Percentiles rank a stretch among this genome's conserved stretches.
phyloP scores from a whole-genome alignment of 2,329 filamentous ascomycete genomes.

The Metarhizium brunneum region DNA sequence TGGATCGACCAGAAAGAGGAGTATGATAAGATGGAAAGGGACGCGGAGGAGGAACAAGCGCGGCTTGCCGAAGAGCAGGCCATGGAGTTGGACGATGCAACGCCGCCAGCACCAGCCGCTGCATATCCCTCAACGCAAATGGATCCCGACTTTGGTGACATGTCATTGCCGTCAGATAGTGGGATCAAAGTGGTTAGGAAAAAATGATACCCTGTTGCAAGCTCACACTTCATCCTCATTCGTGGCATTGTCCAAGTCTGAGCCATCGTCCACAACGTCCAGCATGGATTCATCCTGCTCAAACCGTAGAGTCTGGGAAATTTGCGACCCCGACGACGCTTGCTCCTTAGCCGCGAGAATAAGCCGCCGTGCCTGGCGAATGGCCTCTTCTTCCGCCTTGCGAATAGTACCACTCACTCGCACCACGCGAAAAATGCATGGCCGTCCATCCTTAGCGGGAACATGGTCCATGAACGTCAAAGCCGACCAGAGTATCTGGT shows the following conservation, averaged over 20 bases:
- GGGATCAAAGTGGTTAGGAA: conserved; percentile 67
- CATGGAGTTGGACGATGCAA: conserved; percentile 25
- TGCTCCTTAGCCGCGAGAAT: conserved; percentile 56
- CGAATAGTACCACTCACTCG: conserved; percentile 87
- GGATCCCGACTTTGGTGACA: conserved; percentile 42
- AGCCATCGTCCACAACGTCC: conserved; percentile 32
- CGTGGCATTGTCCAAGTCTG: conserved; percentile 32
- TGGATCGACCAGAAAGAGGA: conserved; percentile 90
- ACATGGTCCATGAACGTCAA: conserved; percentile 70
- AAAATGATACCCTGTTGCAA: conserved; percentile 35
- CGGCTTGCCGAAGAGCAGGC: conserved; percentile 32
- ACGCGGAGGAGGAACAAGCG: conserved; percentile 66
- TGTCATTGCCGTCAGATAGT: conserved; percentile 44
- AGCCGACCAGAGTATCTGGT: conserved; percentile 82
- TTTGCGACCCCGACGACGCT: conserved; percentile 7
- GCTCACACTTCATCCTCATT: conserved; percentile 33
- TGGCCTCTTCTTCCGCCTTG: conserved; percentile 84
- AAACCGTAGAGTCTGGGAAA: conserved; percentile 10
- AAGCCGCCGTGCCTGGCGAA: conserved; percentile 63
- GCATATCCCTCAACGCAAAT: conserved; percentile 14
- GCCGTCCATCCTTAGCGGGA: conserved; percentile 47
- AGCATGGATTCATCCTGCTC: conserved; percentile 25
- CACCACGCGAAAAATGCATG: conserved; percentile 76
- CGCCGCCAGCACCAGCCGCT: conserved; percentile 12
- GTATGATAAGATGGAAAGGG: conserved; percentile 71